Base-by-base conservation (phyloP, 768 basidiomycete species). In the Cyclocybe aegerita region DNA sequence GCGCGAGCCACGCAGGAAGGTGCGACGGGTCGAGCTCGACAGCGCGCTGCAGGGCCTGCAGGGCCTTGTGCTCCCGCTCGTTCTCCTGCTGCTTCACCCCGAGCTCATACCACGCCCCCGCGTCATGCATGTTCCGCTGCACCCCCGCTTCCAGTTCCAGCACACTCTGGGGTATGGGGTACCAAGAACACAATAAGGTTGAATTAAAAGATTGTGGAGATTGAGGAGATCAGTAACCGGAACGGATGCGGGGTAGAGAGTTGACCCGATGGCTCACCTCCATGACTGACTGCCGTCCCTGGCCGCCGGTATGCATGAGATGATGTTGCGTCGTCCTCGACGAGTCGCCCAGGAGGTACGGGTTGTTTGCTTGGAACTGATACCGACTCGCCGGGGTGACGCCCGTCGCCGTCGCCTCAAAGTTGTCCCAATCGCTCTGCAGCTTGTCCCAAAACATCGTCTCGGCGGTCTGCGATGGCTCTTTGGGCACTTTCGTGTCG, bases 61-160 rank as follows among this genome's bases (percentile, higher is more conserved):
- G 80, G 4, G 97, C 97, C 59, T 92, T 86, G 7, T 80, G 78
- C 70, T 99, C 97, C 11, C 95, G 85, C 67, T 99, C 97, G 65
- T 95, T 97, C 69, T 97, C 95, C 67, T 99, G 97, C 63, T 98
- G 97, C 68, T 91, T 94, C 43, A 99, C 86, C 17, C 97, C 97
- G 43, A 98, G 85, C 57, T 88, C 82, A 63, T 81, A 95, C 97
- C 97, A 99, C 7, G 86, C 87, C 33, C 69, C 57, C 4, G 89
- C 83, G 58, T 89, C 80, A 7, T 65, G 70, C 53, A 86, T 83
- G 59, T 93, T 80, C 36, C 78, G 80, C 62, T 96, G 91, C 10
- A 96, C 93, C 17, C 78, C 79, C 6, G 96, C 96, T 71, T 99
- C 96, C 9, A 93, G 75, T 65, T 93, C 88, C 30, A 98, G 74